Conservation (phyloP, 169 alveolate species). For the Plasmodium ovale region DNA sequence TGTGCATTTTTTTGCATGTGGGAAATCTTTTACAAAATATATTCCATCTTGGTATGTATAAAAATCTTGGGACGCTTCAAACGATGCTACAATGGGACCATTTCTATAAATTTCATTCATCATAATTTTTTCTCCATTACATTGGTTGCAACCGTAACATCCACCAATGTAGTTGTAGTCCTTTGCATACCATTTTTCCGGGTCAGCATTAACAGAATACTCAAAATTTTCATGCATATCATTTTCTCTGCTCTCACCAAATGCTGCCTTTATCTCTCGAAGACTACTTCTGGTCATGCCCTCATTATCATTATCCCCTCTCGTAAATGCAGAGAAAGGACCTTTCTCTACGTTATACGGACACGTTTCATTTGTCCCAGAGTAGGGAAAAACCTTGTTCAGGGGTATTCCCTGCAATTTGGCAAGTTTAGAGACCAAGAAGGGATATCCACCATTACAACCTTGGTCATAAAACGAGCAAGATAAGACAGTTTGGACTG, state of each 20-base stretch:
- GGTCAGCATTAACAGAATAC: not conserved
- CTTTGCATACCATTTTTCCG: conserved; percentile 78
- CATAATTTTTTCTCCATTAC: conserved; percentile 87
- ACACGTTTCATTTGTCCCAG: conserved; percentile 27
- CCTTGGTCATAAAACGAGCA: conserved; percentile 86
- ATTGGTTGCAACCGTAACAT: conserved; percentile 85
- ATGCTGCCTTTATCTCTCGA: not conserved
- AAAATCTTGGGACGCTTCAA: conserved; percentile 86
- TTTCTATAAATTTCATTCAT: conserved; percentile 87
- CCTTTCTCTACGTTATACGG: conserved; percentile 39
- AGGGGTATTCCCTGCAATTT: conserved; percentile 88
- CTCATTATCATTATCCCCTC: not conserved
- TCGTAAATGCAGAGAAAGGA: not conserved
- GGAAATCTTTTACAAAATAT: conserved; percentile 32
- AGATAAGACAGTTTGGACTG: conserved; percentile 79
- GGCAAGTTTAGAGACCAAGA: conserved; percentile 90
- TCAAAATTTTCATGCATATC: not conserved
- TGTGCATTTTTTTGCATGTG: conserved; percentile 62
- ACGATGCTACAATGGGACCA: conserved; percentile 90
- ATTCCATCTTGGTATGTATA: conserved; percentile 57
- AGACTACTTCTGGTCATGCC: not conserved
- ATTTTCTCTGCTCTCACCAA: not conserved
- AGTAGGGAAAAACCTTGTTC: conserved; percentile 78
- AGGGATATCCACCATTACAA: conserved; percentile 93
- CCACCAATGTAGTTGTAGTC: conserved; percentile 90